Evolutionary conservation across 1,139 yeast species (phyloP), one percentile per base, ranked within the genome.

Genomic region (Yamadazyma triangularis): DNA sequence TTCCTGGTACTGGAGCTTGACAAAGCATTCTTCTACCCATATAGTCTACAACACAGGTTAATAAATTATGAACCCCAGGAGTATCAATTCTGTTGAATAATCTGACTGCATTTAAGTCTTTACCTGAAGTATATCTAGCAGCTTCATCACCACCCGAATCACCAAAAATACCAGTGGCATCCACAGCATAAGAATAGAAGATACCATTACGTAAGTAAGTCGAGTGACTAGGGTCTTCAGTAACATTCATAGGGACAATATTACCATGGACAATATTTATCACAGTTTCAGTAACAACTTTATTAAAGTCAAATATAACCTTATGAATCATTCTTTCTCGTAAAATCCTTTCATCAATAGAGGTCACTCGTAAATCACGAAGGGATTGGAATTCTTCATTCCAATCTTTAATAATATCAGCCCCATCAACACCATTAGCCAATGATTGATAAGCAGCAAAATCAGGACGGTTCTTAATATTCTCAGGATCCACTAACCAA

Each of bases 1-100:
- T 77, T 39, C 98, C 98, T n/a, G 98, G 98, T 29, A 91, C 95
- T 15, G 96, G 96, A 11, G 96, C 86, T 64, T 91, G 98, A 53
- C 95, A 88, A 26, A 89, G 73, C 25, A 89, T 67, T 56, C 97
- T 75, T 48, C 77, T 81, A 39, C 98, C 98, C 56, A 84, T 77
- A 59, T 76, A 89, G 56, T 91, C 97, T 34, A 91, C 87, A 38
- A 89, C 73, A 27, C 89, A 73, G 6, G 96, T 85, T 44, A 86
- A 77, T 39, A 89, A 66, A 33, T 82, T 79, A 47, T 77, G 75
- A 30, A 88, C 64, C 26, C 82, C 87, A 12, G 62, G 63, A 23
- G 78, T 52, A 47, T 85, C 89, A 30, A 82, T 59, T 44, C 77
- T 67, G 61, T 84, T 84, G 49, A 89, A 64, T 34, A 73, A 68